Conservation (phyloP, 2,329 filamentous ascomycete species). For the Colletotrichum coccodes region DNA sequence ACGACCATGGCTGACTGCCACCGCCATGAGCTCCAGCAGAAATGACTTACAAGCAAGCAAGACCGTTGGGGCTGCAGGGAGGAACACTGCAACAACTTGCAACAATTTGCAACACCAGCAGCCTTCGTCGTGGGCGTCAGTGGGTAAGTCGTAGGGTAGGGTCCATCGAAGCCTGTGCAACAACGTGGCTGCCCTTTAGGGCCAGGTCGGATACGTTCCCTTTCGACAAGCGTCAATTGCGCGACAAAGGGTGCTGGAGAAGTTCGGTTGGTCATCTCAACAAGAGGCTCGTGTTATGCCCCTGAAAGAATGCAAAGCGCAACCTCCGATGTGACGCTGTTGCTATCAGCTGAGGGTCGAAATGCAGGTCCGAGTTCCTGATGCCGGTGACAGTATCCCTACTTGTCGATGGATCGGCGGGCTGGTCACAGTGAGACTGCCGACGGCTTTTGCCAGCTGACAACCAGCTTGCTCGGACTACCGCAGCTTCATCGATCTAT, state of each 20-base stretch:
- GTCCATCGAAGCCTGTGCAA: constrained; percentile 19
- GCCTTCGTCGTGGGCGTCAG: neutral
- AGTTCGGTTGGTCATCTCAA: constrained; percentile 25
- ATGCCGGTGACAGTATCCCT: constrained; percentile 8
- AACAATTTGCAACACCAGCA: constrained; percentile 3
- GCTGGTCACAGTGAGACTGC: neutral
- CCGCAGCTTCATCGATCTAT: neutral
- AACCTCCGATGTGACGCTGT: constrained; percentile 16
- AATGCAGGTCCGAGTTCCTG: constrained; percentile 18
- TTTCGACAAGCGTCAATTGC: constrained; percentile 27
- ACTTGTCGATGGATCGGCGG: constrained; percentile 5
- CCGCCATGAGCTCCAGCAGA: neutral
- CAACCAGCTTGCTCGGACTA: neutral
- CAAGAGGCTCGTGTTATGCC: constrained; percentile 24
- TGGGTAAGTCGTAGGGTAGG: neutral
- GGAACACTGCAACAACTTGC: neutral
- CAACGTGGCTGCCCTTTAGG: constrained; percentile 7
- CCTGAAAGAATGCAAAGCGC: constrained; percentile 16
- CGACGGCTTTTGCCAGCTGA: neutral
- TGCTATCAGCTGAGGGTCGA: constrained; percentile 21
- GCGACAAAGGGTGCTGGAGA: constrained; percentile 14
- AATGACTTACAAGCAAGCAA: constrained; percentile 5
- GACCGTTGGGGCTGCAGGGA: constrained; percentile 17
- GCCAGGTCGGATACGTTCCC: constrained; percentile 10
- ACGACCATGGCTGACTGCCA: constrained; percentile 6